Evolutionary conservation across 331 rosid genomes (phyloP), one percentile per base, ranked within the genome.

Genomic region (Phaseolus coccineus): DNA sequence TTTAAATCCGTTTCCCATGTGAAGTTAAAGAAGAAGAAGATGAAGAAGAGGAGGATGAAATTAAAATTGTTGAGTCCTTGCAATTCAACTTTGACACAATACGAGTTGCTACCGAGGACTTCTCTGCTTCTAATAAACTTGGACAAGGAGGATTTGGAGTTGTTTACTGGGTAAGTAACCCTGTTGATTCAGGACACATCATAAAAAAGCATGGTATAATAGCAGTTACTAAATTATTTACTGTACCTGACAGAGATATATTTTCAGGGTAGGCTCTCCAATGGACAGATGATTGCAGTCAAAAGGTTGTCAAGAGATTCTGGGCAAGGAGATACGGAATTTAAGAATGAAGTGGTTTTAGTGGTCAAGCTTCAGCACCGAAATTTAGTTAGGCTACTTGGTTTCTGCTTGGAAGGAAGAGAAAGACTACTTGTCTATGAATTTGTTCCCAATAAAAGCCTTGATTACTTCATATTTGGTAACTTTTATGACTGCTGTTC

Each of bases 311-410:
- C 84, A 57, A 1, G 0, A 2, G 4, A 65, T 52, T 63, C 75
- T 4, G 8, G 52, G 0, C 84, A 80, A 42, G 84, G 84, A 73
- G 75, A 73, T 65, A 1, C 6, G 0, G 84, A 79, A 44, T 92
- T 92, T 39, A 88, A 82, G 70, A 91, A 89, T 51, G 92, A 91
- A 69, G 89, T 88, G 16, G 14, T 76, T 50, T 53, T 88, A 46
- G 69, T 91, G 15, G 94, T 89, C 7, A 84, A 79, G 59, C 94
- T 89, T 53, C 88, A 85, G 53, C 82, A 79, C 24, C 52, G 77
- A 22, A 79, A 59, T 70, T 70, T 79, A 35, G 82, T 79, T 70
- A 58, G 44, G 16, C 33, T 79, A 70, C 77, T 70, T 24, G 82
- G 82, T 47, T 79, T 79, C 57, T 31, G 64, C 3, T 1, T 59